Base-by-base conservation (phyloP, 306 rosid species). In the Cicer yamashitae region DNA sequence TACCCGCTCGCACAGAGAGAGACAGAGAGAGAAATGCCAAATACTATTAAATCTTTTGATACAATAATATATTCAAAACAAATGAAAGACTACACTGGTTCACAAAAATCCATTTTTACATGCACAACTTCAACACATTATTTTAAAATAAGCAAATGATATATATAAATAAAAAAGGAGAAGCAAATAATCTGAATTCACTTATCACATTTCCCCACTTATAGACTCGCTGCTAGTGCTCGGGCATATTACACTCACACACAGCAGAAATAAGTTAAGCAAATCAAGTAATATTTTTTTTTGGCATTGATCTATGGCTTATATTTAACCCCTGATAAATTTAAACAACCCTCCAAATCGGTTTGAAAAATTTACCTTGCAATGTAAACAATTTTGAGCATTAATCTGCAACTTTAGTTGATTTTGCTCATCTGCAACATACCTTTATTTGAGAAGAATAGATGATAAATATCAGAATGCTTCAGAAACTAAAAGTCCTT, bases 321-420 rank as follows among this genome's bases (percentile, higher is more conserved):
- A 46, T 7, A 46, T 64, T 39, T 10, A 45, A 45, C 46, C 38
- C 39, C 11, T 39, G 30, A 67, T 22, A 68, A 60, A 68, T 50
- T 67, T 74, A 59, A 67, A 18, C 30, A 63, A 65, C 6, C 22
- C 22, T 15, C 10, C 41, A 54, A 45, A 40, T 82, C 12, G 25
- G 62, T 68, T 8, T 10, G 50, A 51, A 62, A 73, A 50, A 13
- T 20, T 84, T 86, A 94, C 98, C 97, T 94, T 94, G 91, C 98
- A 94, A 84, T 91, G 98, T 61, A 94, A 77, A 85, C 97, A 94
- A 75, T 91, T 91, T 70, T 94, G 96, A 80, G 98, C 96, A 76
- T 94, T 94, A 82, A 94, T 90, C 79, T 89, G 98, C 85, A 94
- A 80, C 77, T 89, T 90, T 78, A 64, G 82, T 73, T 86, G 82